Evolutionary conservation across 2,329 filamentous ascomycete species (phyloP).

Genomic region (Ampelomyces quisqualis): DNA sequence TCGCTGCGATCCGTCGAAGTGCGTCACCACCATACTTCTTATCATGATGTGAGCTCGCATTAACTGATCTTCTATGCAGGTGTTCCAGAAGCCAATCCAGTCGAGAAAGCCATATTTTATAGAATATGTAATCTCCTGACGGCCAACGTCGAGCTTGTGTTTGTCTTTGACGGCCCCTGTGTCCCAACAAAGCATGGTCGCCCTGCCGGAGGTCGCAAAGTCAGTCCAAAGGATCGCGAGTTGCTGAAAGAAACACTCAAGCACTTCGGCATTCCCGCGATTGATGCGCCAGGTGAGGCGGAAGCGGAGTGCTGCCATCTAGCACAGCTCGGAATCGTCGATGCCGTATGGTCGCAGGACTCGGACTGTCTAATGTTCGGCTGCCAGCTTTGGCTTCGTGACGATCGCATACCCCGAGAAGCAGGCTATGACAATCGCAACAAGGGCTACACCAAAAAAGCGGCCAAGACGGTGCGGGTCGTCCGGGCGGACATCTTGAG

Average conservation of each 20-base stretch:
- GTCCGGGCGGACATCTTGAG: constrained; percentile 31
- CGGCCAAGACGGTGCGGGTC: constrained; percentile 31
- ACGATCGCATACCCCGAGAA: constrained; percentile 23
- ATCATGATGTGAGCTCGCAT: neutral
- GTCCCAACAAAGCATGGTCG: constrained; percentile 40
- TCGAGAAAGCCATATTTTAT: constrained; percentile 45
- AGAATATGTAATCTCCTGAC: constrained; percentile 49
- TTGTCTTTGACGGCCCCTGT: constrained; percentile 56
- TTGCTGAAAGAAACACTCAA: constrained; percentile 41
- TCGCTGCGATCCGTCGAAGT: constrained; percentile 38
- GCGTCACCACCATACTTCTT: too few species aligned
- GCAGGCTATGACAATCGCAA: constrained; percentile 15
- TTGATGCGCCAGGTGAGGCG: constrained; percentile 50
- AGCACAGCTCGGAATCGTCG: constrained; percentile 46
- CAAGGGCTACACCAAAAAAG: constrained; percentile 35
- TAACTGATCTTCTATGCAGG: neutral
- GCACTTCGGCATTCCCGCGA: constrained; percentile 44
- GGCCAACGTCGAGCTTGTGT: constrained; percentile 53
- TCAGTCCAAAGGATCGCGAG: constrained; percentile 36
- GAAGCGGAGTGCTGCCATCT: constrained; percentile 51
- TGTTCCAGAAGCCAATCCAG: constrained; percentile 23
- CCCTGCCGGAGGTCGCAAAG: constrained; percentile 24
- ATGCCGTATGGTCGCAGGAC: constrained; percentile 53
- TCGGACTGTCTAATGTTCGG: constrained; percentile 52
- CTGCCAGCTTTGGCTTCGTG: constrained; percentile 44